Evolutionary conservation across 1,284 basidiomycete species (phyloP).

Genomic region (Melampsora abietis-canadensis): DNA sequence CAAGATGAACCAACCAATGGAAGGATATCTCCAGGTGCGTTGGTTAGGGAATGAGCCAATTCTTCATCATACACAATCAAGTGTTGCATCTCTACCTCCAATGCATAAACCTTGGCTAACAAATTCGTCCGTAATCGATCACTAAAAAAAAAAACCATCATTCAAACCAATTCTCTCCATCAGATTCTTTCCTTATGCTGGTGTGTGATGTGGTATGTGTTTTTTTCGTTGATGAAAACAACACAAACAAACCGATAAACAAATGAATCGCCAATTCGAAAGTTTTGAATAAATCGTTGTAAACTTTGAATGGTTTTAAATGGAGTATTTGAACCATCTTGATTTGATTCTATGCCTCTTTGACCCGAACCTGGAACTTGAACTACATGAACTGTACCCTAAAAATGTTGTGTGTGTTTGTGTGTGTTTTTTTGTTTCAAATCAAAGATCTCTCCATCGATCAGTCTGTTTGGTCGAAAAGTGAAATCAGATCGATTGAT

Average conservation of each 20-base stretch:
- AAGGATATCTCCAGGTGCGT: slow-evolving; percentile 81
- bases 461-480: not conserved
- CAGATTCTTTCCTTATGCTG: not conserved
- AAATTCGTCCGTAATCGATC: slow-evolving; percentile 87
- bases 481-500: not conserved
- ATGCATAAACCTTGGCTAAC: slow-evolving; percentile 80
- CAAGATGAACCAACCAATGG: slow-evolving; percentile 64
- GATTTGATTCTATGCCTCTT: not conserved
- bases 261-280: slow-evolving; percentile 81
- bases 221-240: not conserved
- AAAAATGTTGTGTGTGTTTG: too few relatives aligned
- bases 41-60: slow-evolving; percentile 83
- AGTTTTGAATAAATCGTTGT: slow-evolving; percentile 78
- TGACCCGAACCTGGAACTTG: slow-evolving; percentile 16
- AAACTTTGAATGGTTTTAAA: slow-evolving; percentile 71
- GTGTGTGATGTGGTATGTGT: too few relatives aligned
- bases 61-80: slow-evolving; percentile 88
- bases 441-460: not conserved
- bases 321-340: not conserved
- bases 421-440: too few relatives aligned
- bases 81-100: slow-evolving; percentile 90
- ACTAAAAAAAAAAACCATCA: slow-evolving; percentile 55
- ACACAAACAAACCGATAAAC: slow-evolving; percentile 66
- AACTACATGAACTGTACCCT: slow-evolving; percentile 39
- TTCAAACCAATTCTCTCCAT: not conserved